Conservation (phyloP, 805 yeast species). For the Candida succiphila region DNA sequence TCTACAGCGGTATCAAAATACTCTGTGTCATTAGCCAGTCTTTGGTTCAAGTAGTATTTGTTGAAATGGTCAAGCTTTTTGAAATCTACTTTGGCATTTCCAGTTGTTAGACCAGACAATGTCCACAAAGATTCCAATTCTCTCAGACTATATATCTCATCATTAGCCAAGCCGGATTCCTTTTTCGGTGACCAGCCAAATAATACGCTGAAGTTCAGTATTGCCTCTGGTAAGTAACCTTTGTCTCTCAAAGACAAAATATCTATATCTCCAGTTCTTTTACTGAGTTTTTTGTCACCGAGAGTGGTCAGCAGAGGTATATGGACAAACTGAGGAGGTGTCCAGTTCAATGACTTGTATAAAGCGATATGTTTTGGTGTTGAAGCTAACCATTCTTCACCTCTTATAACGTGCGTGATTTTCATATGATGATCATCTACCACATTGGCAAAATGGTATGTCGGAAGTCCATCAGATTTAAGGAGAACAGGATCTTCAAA, state of each 20-base stretch:
- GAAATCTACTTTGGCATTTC: slow-evolving; percentile 86
- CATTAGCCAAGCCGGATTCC: slow-evolving; percentile 32
- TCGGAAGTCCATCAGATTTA: slow-evolving; percentile 92
- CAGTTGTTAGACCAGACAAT: slow-evolving; percentile 72
- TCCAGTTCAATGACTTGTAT: slow-evolving; percentile 82
- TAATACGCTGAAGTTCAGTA: slow-evolving; percentile 77
- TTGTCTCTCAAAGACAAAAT: slow-evolving; percentile 44
- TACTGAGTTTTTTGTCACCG: slow-evolving; percentile 70
- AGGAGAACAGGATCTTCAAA: slow-evolving; percentile 84
- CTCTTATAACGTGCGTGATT: slow-evolving; percentile 89
- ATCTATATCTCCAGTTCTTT: slow-evolving; percentile 76
- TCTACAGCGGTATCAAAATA: slow-evolving; percentile 27
- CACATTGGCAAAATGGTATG: slow-evolving; percentile 94
- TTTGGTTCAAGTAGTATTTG: slow-evolving; percentile 47
- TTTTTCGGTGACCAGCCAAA: slow-evolving; percentile 93
- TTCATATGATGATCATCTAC: slow-evolving; percentile 91
- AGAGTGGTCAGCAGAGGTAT: slow-evolving; percentile 77
- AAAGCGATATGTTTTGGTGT: slow-evolving; percentile 91
- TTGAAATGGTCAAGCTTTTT: slow-evolving; percentile 71
- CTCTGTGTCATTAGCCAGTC: slow-evolving; percentile 26
- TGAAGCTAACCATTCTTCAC: slow-evolving; percentile 96
- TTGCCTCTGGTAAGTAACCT: slow-evolving; percentile 80
- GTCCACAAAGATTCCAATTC: slow-evolving; percentile 50
- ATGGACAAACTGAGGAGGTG: slow-evolving; percentile 73
- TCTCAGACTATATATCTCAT: slow-evolving; percentile 41